Conservation (phyloP, 2,329 filamentous ascomycete species). For the Claviceps sp. region DNA sequence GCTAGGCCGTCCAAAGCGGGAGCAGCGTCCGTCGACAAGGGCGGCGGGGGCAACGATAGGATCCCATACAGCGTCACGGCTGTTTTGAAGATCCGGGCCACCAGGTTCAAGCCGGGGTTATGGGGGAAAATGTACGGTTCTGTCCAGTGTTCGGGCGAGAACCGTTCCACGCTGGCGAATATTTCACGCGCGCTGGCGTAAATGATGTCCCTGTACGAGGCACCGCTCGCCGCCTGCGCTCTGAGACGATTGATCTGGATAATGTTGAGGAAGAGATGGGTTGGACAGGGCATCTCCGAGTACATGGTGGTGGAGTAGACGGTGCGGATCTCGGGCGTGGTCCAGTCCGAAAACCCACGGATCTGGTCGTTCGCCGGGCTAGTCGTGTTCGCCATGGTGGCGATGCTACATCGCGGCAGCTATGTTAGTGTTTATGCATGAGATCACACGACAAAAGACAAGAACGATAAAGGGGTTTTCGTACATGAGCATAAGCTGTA, state of each 20-base stretch:
- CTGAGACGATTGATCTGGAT: conserved; percentile 2
- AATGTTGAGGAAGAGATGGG: conserved; percentile 3
- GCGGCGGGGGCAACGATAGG: background rate
- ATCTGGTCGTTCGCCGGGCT: conserved; percentile 4
- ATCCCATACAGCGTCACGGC: conserved; percentile 2
- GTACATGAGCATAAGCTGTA: conserved; percentile 4
- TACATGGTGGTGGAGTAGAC: conserved; percentile 2
- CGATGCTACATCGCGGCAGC: background rate
- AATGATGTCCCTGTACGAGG: background rate
- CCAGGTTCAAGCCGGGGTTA: background rate
- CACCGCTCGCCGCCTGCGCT: background rate
- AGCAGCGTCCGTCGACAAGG: background rate
- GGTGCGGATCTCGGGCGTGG: background rate
- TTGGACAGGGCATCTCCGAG: conserved; percentile 5
- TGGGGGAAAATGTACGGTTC: conserved; percentile 1
- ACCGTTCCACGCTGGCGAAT: background rate
- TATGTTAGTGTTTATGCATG: background rate
- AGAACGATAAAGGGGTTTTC: background rate
- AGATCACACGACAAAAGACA: no score
- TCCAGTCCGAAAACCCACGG: conserved; percentile 1
- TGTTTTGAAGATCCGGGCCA: conserved; percentile 1
- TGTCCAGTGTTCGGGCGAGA: conserved; percentile 2
- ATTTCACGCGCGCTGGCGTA: background rate
- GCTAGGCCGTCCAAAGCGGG: background rate
- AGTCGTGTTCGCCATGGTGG: conserved; percentile 3